Evolutionary conservation across 768 basidiomycete species (phyloP).

Genomic region (Agrocybe pediades): DNA sequence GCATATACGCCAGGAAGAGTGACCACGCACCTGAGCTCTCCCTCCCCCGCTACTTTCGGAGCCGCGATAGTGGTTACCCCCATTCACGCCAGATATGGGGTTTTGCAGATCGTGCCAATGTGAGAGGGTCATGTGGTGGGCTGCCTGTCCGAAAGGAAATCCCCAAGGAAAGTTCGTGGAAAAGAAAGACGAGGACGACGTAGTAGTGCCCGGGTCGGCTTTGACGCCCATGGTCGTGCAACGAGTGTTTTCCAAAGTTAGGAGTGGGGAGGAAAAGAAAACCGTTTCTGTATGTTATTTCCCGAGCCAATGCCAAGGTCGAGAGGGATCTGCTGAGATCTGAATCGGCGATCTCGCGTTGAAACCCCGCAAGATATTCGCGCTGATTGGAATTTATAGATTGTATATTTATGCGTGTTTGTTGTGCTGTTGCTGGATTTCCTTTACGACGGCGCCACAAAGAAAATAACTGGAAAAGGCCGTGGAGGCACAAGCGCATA

Average conservation of each 20-base stretch:
- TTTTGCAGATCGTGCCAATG: background rate
- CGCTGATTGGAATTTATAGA: conserved; percentile 23
- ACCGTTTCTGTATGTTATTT: conserved; percentile 12
- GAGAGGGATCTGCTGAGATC: conserved; percentile 11
- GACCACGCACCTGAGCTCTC: conserved; percentile 6
- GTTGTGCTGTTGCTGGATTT: conserved; percentile 13
- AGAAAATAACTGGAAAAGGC: conserved; percentile 32
- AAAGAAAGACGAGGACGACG: too few relatives aligned
- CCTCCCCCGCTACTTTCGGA: conserved; percentile 30
- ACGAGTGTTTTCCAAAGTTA: background rate
- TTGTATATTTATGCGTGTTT: conserved; percentile 20
- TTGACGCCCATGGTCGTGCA: conserved; percentile 16
- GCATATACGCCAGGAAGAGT: background rate
- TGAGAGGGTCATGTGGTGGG: conserved; percentile 7
- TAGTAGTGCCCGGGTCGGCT: too few relatives aligned
- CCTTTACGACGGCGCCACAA: conserved; percentile 28
- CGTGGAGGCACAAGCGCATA: conserved; percentile 24
- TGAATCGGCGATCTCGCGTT: conserved; percentile 15
- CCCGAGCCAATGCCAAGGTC: conserved; percentile 11
- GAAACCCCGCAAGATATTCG: conserved; percentile 23
- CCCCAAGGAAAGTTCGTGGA: background rate
- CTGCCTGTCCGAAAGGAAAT: background rate
- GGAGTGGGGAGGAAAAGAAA: too few relatives aligned
- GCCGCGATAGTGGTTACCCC: conserved; percentile 20
- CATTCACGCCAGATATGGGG: conserved; percentile 5